phyloP scores from a whole-genome alignment of 1,139 yeast species.

The Meyerozyma smithsonii region DNA sequence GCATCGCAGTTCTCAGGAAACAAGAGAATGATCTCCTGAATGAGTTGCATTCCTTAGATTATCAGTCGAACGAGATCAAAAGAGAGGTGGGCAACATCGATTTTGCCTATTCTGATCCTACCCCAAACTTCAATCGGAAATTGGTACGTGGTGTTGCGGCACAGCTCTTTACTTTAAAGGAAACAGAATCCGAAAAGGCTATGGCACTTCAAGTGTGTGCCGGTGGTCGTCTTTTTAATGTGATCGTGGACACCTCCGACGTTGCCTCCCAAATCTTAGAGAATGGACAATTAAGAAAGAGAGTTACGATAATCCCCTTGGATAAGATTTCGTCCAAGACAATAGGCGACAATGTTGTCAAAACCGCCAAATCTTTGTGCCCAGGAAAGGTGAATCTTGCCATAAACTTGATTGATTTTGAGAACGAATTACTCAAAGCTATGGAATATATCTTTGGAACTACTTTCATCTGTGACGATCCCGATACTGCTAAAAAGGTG shows the following conservation, averaged over 20 bases:
- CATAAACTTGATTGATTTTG: slow-evolving; percentile 70
- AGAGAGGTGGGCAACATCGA: slow-evolving; percentile 72
- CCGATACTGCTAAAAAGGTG: slow-evolving; percentile 80
- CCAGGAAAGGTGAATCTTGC: slow-evolving; percentile 90
- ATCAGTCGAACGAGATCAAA: slow-evolving; percentile 52
- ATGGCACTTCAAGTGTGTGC: slow-evolving; percentile 92
- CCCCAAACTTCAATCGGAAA: slow-evolving; percentile 51
- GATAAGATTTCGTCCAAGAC: slow-evolving; percentile 70
- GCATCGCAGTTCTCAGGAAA: slow-evolving; percentile 41
- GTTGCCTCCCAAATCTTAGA: slow-evolving; percentile 82
- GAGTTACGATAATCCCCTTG: slow-evolving; percentile 90
- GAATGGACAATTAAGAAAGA: slow-evolving; percentile 67
- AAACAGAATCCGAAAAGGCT: slow-evolving; percentile 56
- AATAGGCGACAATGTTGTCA: slow-evolving; percentile 38
- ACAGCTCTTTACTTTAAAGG: slow-evolving; percentile 66
- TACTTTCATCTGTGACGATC: slow-evolving; percentile 80
- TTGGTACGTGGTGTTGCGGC: slow-evolving; percentile 89
- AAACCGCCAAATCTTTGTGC: slow-evolving; percentile 62
- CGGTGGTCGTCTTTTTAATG: slow-evolving; percentile 84
- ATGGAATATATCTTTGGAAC: slow-evolving; percentile 91
- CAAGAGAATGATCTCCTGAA: slow-evolving; percentile 30
- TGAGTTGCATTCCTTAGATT: slow-evolving; percentile 36
- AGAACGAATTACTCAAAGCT: slow-evolving; percentile 65
- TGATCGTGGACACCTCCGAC: slow-evolving; percentile 83
- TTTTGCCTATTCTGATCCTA: slow-evolving; percentile 66